Evolutionary conservation across 2,329 filamentous ascomycete species (phyloP).

Genomic region (Raffaelea deltoideospora): DNA sequence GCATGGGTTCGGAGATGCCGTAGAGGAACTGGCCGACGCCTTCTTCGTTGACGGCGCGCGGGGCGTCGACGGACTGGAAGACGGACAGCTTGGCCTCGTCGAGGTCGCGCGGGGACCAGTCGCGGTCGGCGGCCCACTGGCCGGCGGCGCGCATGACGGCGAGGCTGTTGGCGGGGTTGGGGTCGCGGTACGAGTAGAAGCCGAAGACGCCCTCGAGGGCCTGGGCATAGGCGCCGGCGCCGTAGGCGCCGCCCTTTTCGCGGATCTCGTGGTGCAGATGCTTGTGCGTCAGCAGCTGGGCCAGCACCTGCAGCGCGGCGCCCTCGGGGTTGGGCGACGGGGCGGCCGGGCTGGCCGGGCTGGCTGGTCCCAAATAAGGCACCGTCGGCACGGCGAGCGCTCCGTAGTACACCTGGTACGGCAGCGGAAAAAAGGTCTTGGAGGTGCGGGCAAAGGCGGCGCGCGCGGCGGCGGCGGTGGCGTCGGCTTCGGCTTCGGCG

Average conservation of each 20-base stretch:
- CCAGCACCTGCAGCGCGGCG: conserved; percentile 73
- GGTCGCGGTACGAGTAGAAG: conserved; percentile 94
- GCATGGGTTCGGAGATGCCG: conserved; percentile 78
- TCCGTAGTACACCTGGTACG: conserved; percentile 95
- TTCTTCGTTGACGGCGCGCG: conserved; percentile 71
- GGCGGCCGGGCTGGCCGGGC: no score
- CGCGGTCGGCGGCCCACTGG: conserved; percentile 60
- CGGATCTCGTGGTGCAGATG: conserved; percentile 94
- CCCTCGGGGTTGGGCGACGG: conserved; percentile 55
- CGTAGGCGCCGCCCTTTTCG: conserved; percentile 94
- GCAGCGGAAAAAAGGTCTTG: conserved; percentile 83
- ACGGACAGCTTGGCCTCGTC: conserved; percentile 93
- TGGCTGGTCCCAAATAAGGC: no score
- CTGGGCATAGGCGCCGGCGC: conserved; percentile 73
- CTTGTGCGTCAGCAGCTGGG: conserved; percentile 89
- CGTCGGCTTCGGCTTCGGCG: not conserved
- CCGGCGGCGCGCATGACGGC: conserved; percentile 74
- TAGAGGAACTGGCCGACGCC: conserved; percentile 76
- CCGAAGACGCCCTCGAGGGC: conserved; percentile 75
- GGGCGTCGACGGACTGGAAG: conserved; percentile 85
- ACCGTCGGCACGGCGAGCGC: conserved; percentile 68
- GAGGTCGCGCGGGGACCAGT: conserved; percentile 71
- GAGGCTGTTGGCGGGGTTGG: conserved; percentile 80
- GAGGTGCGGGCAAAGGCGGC: conserved; percentile 4
- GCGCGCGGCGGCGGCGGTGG: conserved; percentile 3